These are phyloP conservation scores for Thyridium curvatum DNA, from an alignment of 2,329 filamentous ascomycete genomes.

Conservation along the genomic window DNA sequence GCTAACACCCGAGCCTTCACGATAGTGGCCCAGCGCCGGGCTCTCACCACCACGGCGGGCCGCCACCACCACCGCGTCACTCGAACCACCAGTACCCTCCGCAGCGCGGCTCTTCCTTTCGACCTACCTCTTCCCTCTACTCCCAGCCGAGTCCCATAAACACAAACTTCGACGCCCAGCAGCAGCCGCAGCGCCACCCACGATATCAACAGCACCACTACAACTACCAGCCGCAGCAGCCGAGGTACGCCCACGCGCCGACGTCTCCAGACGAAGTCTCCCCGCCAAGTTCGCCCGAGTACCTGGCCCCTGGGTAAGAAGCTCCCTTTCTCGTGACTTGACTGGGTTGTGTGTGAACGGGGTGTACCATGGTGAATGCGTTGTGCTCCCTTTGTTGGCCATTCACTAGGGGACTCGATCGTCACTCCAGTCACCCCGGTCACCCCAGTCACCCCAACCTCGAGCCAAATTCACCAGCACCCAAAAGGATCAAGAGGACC, in stretches of 20 bases:
- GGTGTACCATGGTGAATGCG: no score
- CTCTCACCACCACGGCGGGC: constrained; percentile 4
- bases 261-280: constrained; percentile 34
- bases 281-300: constrained; percentile 52
- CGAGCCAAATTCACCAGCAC: constrained; percentile 8
- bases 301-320: constrained; percentile 34
- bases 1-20: constrained; percentile 18
- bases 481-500: not conserved
- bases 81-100: constrained; percentile 28
- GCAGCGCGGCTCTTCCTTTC: constrained; percentile 26
- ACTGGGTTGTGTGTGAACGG: no score
- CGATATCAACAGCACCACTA: constrained; percentile 6
- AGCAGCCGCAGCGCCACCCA: constrained; percentile 15
- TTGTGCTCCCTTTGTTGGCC: no score
- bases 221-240: constrained; percentile 12
- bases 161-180: constrained; percentile 23
- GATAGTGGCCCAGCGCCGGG: constrained; percentile 22
- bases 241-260: constrained; percentile 3
- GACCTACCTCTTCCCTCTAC: constrained; percentile 56
- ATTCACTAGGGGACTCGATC: no score
- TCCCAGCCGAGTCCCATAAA: constrained; percentile 44
- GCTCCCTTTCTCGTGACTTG: not conserved
- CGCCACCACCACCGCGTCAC: constrained; percentile 21
- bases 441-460: no score
- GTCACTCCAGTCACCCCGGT: no score